Conservation (phyloP, 345 rosid species). For the Salix viminalis region DNA sequence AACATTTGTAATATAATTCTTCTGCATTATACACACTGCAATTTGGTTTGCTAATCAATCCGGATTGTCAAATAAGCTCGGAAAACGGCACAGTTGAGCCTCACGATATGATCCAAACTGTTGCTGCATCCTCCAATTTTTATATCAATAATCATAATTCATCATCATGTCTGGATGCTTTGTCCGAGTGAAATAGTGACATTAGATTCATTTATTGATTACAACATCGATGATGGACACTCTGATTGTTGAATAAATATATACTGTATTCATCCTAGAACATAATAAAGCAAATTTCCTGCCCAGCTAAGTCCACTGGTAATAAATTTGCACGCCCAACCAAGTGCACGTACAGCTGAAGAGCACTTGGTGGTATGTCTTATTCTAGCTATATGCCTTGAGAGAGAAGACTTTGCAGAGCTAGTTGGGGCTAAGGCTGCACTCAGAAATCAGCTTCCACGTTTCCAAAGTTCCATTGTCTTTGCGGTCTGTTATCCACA, state of each 20-base stretch:
- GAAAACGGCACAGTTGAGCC: not conserved
- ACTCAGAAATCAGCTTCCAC: conserved; percentile 69
- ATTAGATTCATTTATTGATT: not conserved
- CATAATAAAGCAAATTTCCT: not conserved
- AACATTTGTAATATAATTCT: conserved; percentile 40
- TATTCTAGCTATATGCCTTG: not conserved
- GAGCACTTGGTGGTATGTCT: not conserved
- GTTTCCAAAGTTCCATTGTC: conserved; percentile 58
- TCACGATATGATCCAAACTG: not conserved
- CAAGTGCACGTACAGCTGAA: not conserved
- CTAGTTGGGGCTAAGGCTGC: conserved; percentile 41
- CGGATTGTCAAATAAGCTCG: not conserved
- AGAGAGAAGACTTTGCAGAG: not conserved
- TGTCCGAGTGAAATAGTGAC: not conserved
- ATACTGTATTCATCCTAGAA: not conserved
- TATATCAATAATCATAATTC: no score
- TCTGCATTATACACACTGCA: not conserved
- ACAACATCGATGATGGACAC: not conserved
- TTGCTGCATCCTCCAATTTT: not conserved
- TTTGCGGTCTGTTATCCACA: conserved; percentile 60
- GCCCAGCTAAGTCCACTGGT: not conserved
- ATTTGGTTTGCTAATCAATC: not conserved
- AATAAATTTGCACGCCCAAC: not conserved
- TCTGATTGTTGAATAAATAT: not conserved
- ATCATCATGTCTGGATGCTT: no score